Base-by-base conservation (phyloP, 75 land plant species). In the Pinus tabuliformis region DNA sequence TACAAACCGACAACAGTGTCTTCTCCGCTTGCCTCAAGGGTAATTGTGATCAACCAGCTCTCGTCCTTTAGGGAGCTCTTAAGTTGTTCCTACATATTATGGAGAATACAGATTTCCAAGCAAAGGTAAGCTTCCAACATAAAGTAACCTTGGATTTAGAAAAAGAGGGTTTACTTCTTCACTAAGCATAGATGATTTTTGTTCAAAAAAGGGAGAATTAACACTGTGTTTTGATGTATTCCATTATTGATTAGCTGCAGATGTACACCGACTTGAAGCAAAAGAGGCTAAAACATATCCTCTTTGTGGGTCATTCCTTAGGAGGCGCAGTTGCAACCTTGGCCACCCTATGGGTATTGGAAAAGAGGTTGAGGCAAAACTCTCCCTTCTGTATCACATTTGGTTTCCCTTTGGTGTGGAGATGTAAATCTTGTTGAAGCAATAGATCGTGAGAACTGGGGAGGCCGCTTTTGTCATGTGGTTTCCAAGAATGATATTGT, bases 321-420 rank as follows among this genome's bases (percentile, higher is more conserved):
- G 45, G 70, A 65, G 70, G 70, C 1, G 37, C 70, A 33, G 70
- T 65, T 65, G 70, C 70, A 65, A 33, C 70, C 28, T 28, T 65
- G 70, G 70, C 70, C 70, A 65, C 36, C 16, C 37, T 65, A 36
- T 65, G 70, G 70, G 4, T 65, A 1, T 39, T 65, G 39, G 45
- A 4, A 36, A 65, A 65, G 45, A 65, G 45, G 45, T 8, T 33
- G 70, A 5, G 20, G 16, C 39, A 39, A 5, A 20, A 9, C 5
- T n/a, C 42, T 26, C 83, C 86, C 20, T 36, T 39, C 9, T 91
- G 94, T 49, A 45, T 91, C 3, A 89, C 94, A 3, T 91, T 91
- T 64, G 94, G 94, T 8, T 81, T 81, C 14, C 91, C 91, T 13
- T 89, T 91, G 13, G 76, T 91, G 5, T n/a, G 91, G 91, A 39